Evolutionary conservation across 495 filamentous ascomycete genomes (phyloP).

Genomic region (Pseudevernia furfuracea): DNA sequence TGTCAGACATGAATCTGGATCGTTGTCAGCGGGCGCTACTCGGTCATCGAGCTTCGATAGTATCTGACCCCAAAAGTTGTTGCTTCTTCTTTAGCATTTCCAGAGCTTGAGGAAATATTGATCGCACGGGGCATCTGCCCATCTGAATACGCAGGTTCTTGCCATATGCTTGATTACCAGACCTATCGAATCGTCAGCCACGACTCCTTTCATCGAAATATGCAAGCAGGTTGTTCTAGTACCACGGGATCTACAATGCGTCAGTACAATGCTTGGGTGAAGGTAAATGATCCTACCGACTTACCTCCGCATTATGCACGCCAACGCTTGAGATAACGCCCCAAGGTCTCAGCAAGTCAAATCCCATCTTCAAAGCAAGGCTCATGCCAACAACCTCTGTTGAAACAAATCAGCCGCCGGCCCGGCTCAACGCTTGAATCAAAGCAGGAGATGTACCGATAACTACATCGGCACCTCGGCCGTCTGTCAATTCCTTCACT

Average conservation of each 20-base stretch:
- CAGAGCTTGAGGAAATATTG: slow-evolving; percentile 71
- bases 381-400: slow-evolving; percentile 79
- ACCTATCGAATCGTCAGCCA: slow-evolving; percentile 28
- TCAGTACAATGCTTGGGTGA: slow-evolving; percentile 20
- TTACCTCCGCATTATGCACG: slow-evolving; percentile 82
- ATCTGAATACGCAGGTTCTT: slow-evolving; percentile 92
- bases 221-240: neutral
- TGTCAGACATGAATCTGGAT: slow-evolving; percentile 81
- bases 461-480: slow-evolving; percentile 81
- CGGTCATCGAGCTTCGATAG: slow-evolving; percentile 2
- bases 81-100: slow-evolving; percentile 75
- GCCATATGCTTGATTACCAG: slow-evolving; percentile 70
- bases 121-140: slow-evolving; percentile 86
- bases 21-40: slow-evolving; percentile 24
- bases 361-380: slow-evolving; percentile 72
- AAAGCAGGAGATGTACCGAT: slow-evolving; percentile 35
- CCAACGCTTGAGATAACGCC: slow-evolving; percentile 75
- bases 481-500: slow-evolving; percentile 69
- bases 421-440: no score
- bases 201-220: neutral
- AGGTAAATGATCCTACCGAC: slow-evolving; percentile 15
- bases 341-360: slow-evolving; percentile 80
- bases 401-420: neutral
- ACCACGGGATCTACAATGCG: slow-evolving; percentile 61
- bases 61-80: slow-evolving; percentile 65